These are phyloP conservation scores for Murraya paniculata DNA, from an alignment of 345 rosid genomes.

Conservation along the genomic window DNA sequence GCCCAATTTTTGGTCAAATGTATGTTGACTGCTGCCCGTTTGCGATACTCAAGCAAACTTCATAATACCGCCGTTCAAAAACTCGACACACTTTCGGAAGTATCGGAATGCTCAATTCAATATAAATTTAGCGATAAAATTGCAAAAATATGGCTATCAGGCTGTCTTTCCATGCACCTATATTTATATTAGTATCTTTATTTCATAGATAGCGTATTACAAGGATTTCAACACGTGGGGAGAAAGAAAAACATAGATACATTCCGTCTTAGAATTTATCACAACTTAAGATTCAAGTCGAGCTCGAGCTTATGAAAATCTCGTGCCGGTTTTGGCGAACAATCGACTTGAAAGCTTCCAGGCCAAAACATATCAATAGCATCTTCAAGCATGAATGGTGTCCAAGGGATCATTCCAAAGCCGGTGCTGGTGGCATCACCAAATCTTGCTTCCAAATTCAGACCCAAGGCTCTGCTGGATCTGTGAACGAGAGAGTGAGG, in stretches of 20 bases:
- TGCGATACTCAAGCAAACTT: not conserved
- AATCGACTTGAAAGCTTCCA: constrained; percentile 36
- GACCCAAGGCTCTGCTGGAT: constrained; percentile 25
- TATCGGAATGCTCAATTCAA: not conserved
- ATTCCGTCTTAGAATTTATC: not conserved
- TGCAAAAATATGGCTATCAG: not conserved
- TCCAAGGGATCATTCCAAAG: constrained; percentile 18
- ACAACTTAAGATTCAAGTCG: constrained; percentile 42
- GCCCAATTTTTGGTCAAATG: not conserved
- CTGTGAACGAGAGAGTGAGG: constrained; percentile 44
- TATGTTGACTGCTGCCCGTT: not conserved
- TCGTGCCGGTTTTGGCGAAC: constrained; percentile 18
- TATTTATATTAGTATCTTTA: not conserved
- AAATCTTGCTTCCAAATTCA: constrained; percentile 20
- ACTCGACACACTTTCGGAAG: not conserved
- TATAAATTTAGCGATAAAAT: not conserved
- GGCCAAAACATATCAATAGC: constrained; percentile 36
- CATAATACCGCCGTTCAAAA: no score
- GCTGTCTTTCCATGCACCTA: not conserved
- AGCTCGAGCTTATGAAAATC: constrained; percentile 31
- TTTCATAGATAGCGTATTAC: not conserved
- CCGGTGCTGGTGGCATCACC: constrained; percentile 15
- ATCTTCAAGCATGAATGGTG: constrained; percentile 25
- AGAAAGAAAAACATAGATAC: not conserved
- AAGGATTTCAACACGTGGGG: not conserved